Evolutionary conservation across 768 basidiomycete species (phyloP), one percentile per base, ranked within the genome.

Genomic region (Leccinellum albellum): DNA sequence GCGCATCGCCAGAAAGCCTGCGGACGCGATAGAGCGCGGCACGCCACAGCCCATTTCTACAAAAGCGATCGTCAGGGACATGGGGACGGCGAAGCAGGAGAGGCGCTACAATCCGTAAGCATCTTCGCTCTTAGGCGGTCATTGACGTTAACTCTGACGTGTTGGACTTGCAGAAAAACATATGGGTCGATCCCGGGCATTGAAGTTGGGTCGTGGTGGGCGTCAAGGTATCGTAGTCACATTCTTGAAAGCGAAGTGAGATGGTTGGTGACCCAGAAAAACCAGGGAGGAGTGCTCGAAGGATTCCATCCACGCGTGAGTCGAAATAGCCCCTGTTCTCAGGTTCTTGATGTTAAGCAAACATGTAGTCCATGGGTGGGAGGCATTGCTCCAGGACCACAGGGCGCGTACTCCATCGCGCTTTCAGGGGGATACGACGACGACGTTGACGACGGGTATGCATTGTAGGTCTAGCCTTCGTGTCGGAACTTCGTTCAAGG

Each of bases 371-470:
- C 93, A 0, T 85, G 82, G 77, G 93, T 96, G 6, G 88, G 82
- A 33, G 94, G 94, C 0, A 95, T 97, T 45, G 77, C 29, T 71
- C 64, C 72, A 14, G 78, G 86, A 3, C 73, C 74, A 0, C 59
- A 86, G 6, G 94, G 94, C 2, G 89, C 91, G 2, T 90, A 88
- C 61, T 93, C 90, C 44, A 82, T 97, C 14, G 93, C 89, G 3
- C 80, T 96, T 3, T 93, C 90, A 40, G 94, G 94, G 12, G 94
- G 91, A 2, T 94, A 94, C 56, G 87, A 89, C 31, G 91, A 93
- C 54, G 91, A 93, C 62, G 81, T 93, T 17, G 91, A 94, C 60
- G 69, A 84, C 15, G 91, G 91, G 53, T 87, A 91, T 59, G 88
- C 80, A 13, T 93, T 93, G 90, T 91, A 65, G 72, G 89, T 83